Conservation (phyloP, 2,329 filamentous ascomycete species). For the Epichloe festucae region DNA sequence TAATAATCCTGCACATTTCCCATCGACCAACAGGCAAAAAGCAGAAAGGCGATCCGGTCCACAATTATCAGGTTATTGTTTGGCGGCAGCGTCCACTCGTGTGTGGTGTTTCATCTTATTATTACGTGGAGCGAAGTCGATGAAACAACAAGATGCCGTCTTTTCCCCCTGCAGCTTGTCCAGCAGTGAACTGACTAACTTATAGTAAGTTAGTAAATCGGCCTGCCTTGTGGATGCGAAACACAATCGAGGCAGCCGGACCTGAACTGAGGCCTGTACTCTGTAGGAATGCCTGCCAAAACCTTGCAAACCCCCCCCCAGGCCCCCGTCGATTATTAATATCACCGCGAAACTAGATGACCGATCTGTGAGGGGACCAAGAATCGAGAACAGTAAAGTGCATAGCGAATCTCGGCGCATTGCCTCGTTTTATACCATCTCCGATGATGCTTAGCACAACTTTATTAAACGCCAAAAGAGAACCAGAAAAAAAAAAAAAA, state of each 20-base stretch:
- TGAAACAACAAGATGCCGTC: constrained; percentile 5
- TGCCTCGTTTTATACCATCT: no score
- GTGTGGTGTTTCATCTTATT: constrained; percentile 3
- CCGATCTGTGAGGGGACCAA: no score
- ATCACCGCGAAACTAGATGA: no score
- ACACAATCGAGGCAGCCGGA: not conserved
- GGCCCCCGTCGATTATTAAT: no score
- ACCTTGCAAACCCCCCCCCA: no score
- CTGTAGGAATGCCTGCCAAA: not conserved
- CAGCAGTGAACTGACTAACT: no score
- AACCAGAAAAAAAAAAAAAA: no score
- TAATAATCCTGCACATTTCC: not conserved
- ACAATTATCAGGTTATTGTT: not conserved
- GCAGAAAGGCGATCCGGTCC: no score
- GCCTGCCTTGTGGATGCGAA: not conserved
- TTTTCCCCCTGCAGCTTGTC: not conserved
- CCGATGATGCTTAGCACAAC: no score
- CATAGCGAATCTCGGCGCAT: no score
- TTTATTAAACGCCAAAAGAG: no score
- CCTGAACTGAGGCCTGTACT: not conserved
- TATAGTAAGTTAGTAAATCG: not conserved
- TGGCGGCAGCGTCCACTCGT: not conserved
- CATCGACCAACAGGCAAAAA: not conserved
- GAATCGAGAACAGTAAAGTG: no score
- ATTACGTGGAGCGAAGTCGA: not conserved